Base-by-base conservation (phyloP, 1,284 basidiomycete species). In the Vanrija sp. region DNA sequence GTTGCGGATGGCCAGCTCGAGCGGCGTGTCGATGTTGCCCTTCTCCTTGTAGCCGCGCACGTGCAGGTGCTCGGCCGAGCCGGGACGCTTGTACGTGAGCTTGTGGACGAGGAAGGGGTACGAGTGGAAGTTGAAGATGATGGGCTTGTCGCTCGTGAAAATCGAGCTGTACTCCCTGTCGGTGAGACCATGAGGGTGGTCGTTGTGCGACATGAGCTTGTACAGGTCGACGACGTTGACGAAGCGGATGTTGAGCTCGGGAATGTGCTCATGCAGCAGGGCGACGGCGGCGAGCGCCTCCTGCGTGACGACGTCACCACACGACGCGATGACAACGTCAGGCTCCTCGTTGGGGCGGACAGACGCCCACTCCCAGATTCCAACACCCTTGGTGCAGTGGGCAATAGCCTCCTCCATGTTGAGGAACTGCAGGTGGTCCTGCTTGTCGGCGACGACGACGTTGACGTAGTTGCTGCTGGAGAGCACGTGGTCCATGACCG, bases 81-180 rank as follows among this genome's bases (percentile, higher is more conserved):
- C 46, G 29, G 38, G 46, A 29, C 46, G 38, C 40, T 43, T 43
- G 40, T 43, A 48, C 12, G 43, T 45, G 43, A 45, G 43, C 21
- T 26, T 23, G 43, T 45, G 43, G 43, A 45, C 19, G 16, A 42
- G 40, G n/a, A n/a, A 42, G 46, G 71, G 72, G 61, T 66, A 72
- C 2, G 89, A 87, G 72, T 93, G 91, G 78, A 89, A 92, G 77
- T 90, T 91, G 78, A 91, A 82, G 67, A 89, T 82, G 44, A 92
- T 77, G 0, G 83, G 83, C 65, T 79, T 83, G 69, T 90, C 83
- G 16, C 71, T 65, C 5, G 88, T 89, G 77, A 92, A 90, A 25
- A 91, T 80, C 21, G 81, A 78, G 38, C 83, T 78, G 69, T 88
- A 92, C 7, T 83, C 83, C 1, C 80, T 81, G 44, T 83, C 79